phyloP scores from a whole-genome alignment of 305 asterid genomes.

The Solanum aculeatissimum region DNA sequence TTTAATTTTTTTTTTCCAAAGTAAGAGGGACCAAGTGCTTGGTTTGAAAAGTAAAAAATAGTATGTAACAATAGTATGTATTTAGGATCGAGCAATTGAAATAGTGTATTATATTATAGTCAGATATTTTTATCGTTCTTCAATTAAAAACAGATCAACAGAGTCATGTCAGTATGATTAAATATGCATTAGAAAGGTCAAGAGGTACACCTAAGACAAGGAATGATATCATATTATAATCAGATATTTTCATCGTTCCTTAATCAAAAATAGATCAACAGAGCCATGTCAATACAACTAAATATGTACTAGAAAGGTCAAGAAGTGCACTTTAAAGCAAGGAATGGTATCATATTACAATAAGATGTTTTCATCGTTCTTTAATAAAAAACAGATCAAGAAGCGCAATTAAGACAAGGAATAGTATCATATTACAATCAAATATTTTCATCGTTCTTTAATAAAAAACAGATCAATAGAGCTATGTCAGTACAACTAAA shows the following conservation, averaged over 20 bases:
- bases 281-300: fast-evolving
- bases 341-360: too few relatives aligned
- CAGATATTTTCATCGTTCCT: too few relatives aligned
- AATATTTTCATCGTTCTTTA: too few relatives aligned
- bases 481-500: too few relatives aligned
- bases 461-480: too few relatives aligned
- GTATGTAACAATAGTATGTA: background rate
- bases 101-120: background rate
- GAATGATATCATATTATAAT: too few relatives aligned
- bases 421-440: too few relatives aligned
- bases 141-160: background rate
- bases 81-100: background rate
- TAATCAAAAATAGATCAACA: too few relatives aligned
- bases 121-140: background rate
- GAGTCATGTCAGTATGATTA: fast-evolving
- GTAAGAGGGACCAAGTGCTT: background rate
- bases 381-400: too few relatives aligned
- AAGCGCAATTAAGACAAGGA: too few relatives aligned
- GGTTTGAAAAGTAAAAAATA: background rate
- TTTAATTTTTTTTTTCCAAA: background rate
- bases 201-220: background rate
- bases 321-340: background rate
- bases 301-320: background rate
- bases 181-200: background rate
- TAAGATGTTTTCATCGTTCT: too few relatives aligned